A percentile compares a stretch with the other conserved stretches of the same genome.
These are phyloP conservation scores for Monilinia aucupariae DNA, from an alignment of 2,329 filamentous ascomycete genomes.

Conservation along the genomic window DNA sequence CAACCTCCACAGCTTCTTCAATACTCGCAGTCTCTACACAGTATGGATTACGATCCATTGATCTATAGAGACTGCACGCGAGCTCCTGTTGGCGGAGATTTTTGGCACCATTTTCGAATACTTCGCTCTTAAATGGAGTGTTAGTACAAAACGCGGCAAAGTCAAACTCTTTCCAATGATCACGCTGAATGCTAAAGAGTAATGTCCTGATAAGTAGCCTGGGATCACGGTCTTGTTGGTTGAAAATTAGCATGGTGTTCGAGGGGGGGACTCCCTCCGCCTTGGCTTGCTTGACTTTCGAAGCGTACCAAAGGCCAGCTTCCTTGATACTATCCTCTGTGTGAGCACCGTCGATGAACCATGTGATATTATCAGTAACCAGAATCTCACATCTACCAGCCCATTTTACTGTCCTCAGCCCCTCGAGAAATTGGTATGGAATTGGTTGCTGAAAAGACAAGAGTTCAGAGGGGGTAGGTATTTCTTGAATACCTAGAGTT, in stretches of 20 bases:
- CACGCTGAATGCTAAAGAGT: background rate
- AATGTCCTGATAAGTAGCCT: constrained; percentile 42
- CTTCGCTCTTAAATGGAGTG: constrained; percentile 46
- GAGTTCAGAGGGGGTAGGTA: constrained; percentile 2
- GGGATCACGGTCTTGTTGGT: constrained; percentile 83
- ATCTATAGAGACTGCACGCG: constrained; percentile 56
- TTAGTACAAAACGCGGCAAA: constrained; percentile 81
- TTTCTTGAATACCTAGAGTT: constrained; percentile 35
- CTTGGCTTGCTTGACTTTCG: constrained; percentile 32
- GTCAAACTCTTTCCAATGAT: constrained; percentile 50
- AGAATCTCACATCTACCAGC: constrained; percentile 70
- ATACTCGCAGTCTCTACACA: constrained; percentile 60
- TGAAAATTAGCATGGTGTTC: constrained; percentile 66
- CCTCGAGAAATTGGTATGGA: constrained; percentile 60
- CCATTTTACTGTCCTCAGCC: constrained; percentile 68
- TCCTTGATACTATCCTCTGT: constrained; percentile 82
- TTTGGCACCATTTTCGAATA: constrained; percentile 36
- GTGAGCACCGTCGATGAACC: constrained; percentile 94
- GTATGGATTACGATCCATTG: constrained; percentile 43
- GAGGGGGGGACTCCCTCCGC: constrained; percentile 14
- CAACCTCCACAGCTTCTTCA: constrained; percentile 56
- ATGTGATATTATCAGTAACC: constrained; percentile 55
- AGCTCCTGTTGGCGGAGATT: constrained; percentile 61
- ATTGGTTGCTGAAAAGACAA: constrained; percentile 35
- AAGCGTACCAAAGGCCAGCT: constrained; percentile 74